Base-by-base conservation (phyloP, 139 green algal genomes). In the Coelastrella sp. region DNA sequence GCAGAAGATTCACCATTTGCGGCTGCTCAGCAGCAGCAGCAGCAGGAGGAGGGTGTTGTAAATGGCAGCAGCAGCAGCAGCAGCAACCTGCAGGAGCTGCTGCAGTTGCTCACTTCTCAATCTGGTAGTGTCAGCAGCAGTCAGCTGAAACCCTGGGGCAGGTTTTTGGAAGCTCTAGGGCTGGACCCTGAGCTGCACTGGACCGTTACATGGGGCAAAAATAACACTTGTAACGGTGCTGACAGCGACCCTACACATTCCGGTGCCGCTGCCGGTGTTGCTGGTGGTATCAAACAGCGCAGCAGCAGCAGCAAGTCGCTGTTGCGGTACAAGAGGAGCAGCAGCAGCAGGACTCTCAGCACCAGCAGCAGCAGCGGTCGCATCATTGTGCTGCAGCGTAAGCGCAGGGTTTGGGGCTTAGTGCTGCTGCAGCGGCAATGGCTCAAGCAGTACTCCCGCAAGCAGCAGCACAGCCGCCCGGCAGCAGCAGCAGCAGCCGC, bases 51-150 rank as follows among this genome's bases (percentile, higher is more conserved):
- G 17, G 20, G 59, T 76, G 59, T 58, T n/a, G 1, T 49, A 49
- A 3, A 49, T 49, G 35, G 35, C 35, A 49, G 35, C 68, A 59
- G 84, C 82, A 78, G 82, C 82, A 87, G 82, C 56, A 57, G 84
- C 68, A 57, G 84, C 56, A 70, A 24, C 8, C 14, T 12, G 66
- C 84, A 81, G 68, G 35, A 88, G 66, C 84, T 88, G 68, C 84
- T 81, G 68, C 84, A 88, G 66, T 73, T 81, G 68, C 68, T 81
- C 20, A 60, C 65, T 3, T 70, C 35, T 17, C 66, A 88, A 17
- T 66, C 68, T 80, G 84, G 68, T 68, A 80, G 84, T 25, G 63
- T 88, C 68, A 88, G 84, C 84, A 88, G 84, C 56, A 88, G 66
- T 57, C 66, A 88, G 84, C 84, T 88, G 1, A 72, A 88, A 57